Percentiles rank a stretch among this genome's conserved stretches.
These are phyloP conservation scores for Naegleria gruberi DNA, from an alignment of 208 protist genomes.

Conservation along the genomic window DNA sequence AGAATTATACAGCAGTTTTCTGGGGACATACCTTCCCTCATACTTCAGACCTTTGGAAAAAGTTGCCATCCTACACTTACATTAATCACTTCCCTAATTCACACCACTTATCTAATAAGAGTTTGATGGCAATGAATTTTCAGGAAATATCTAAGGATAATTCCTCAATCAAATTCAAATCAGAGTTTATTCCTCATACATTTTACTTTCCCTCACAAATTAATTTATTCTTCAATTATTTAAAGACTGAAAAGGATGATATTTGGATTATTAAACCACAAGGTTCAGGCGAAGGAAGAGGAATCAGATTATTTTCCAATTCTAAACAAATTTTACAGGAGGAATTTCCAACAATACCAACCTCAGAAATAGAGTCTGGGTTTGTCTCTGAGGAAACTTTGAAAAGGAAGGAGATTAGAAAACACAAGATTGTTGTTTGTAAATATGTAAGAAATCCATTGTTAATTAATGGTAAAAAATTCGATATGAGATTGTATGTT, in stretches of 20 bases:
- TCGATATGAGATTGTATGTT: constrained; percentile 89
- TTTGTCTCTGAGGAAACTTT: neutral
- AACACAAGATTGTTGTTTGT: constrained; percentile 75
- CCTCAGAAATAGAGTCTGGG: neutral
- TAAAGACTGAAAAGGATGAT: no score
- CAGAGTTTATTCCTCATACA: neutral
- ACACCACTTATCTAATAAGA: constrained; percentile 8
- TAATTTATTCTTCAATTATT: neutral
- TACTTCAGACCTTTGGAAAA: neutral
- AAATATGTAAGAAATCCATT: constrained; percentile 79
- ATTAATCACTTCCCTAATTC: constrained; percentile 21
- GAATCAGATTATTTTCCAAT: neutral
- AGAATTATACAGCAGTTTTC: neutral
- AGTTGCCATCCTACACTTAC: no score
- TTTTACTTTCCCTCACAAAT: constrained; percentile 7
- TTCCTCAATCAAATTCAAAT: neutral
- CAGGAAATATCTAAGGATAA: neutral
- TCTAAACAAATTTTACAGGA: neutral
- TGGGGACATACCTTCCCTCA: neutral
- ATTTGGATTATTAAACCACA: neutral
- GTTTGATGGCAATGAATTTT: neutral
- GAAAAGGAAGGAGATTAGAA: neutral
- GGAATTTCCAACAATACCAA: neutral
- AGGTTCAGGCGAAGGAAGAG: neutral
- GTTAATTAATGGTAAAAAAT: constrained; percentile 81